phyloP scores from a whole-genome alignment of 148 eudicot species.

The Chenopodium berlandieri region DNA sequence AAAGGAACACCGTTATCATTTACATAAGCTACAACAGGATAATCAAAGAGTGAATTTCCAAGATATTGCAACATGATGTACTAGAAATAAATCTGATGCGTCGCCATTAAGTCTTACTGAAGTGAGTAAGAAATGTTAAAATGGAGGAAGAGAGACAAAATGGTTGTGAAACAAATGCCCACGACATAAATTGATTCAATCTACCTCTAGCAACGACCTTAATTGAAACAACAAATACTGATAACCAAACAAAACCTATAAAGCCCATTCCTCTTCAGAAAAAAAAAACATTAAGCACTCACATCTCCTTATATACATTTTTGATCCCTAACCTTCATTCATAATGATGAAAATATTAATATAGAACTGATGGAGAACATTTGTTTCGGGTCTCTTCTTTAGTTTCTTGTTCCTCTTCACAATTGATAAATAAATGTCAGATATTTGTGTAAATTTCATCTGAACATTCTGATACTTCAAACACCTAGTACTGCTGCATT shows the following conservation, averaged over 20 bases:
- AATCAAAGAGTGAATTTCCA: not conserved
- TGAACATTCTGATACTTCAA: no score
- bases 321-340: not conserved
- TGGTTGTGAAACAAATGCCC: not conserved
- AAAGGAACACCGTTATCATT: not conserved
- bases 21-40: not conserved
- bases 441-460: not conserved
- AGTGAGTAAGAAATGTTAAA: not conserved
- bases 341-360: not conserved
- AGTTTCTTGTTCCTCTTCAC: not conserved
- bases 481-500: no score
- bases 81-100: not conserved
- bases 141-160: not conserved
- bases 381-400: not conserved
- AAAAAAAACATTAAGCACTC: no score
- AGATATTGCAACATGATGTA: not conserved
- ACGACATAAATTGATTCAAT: not conserved
- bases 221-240: not conserved
- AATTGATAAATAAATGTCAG: no score
- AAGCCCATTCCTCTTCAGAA: not conserved
- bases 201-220: not conserved
- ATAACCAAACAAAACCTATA: no score
- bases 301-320: no score
- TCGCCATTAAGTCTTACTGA: not conserved
- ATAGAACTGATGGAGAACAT: not conserved